Base-by-base conservation (phyloP, 2,329 filamentous ascomycete species). In the Trichophyton equinum region DNA sequence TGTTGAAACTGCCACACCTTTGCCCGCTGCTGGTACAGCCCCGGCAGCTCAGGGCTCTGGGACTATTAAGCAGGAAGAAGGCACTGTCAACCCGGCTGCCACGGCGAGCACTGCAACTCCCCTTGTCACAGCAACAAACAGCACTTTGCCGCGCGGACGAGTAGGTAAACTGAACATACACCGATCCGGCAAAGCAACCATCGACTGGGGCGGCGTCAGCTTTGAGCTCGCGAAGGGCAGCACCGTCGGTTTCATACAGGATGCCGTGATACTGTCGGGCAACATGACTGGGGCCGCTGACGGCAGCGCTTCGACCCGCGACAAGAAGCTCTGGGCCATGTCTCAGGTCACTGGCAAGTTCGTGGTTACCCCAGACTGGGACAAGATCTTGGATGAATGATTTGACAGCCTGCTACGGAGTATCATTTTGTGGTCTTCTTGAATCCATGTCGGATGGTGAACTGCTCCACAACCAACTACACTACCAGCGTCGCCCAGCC, bases 311-410 rank as follows among this genome's bases (percentile, higher is more conserved):
- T 27, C 51, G 2, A 27, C 15, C 27, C 15, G 51, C 27, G 70
- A 76, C 18, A 72, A 76, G 49, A 74, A 75, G 61, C 77, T 79
- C 42, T 79, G 79, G 71, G 79, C 79, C 2, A 81, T 86, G 74
- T 84, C 83, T 7, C 79, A 83, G 66, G 76, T 86, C n/a, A 82
- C 80, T 70, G 82, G 81, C 60, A 85, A 85, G 71, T 85, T 85
- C 68, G 81, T 85, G 1, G 79, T 85, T 38, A 81, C 77, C 58
- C 84, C 84, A 13, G 78, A 86, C 68, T 85, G 82, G 80, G 75
- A 76, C 55, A 75, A 78, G 66, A 78, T 85, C 59, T 65, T 76
- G 58, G 74, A 62, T 46, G 59, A 62, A 44, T 66, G 61, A 66
- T 57, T 22, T 18, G n/a, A n/a, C 3, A 11, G 11, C n/a, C 51